Evolutionary conservation across 495 filamentous ascomycete species (phyloP).

Genomic region (Daldinia decipiens): DNA sequence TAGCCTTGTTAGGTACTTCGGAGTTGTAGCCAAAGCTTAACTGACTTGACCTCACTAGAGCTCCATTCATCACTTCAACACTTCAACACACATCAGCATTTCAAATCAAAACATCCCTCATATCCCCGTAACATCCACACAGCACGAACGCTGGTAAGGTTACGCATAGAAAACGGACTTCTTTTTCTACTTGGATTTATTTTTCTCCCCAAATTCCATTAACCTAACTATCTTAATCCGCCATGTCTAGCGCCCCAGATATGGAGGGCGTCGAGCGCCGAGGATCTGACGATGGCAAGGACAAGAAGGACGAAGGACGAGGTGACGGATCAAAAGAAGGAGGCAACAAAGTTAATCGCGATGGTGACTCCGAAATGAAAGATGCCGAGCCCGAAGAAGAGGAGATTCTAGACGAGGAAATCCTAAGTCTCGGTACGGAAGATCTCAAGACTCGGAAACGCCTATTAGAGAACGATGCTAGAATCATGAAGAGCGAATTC

Average conservation of each 20-base stretch:
- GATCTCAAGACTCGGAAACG: conserved; percentile 89
- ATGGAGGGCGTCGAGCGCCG: conserved; percentile 77
- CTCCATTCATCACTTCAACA: conserved; percentile 31
- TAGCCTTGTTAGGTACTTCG: conserved; percentile 23
- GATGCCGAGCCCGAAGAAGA: conserved; percentile 77
- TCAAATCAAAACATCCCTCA: conserved; percentile 13
- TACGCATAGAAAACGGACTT: neutral
- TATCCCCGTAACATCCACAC: neutral
- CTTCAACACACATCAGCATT: conserved; percentile 36
- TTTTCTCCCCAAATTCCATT: neutral
- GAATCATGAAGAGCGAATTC: conserved; percentile 98
- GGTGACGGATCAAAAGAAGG: conserved; percentile 69
- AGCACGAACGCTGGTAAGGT: neutral
- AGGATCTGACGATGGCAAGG: conserved; percentile 68
- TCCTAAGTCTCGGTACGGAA: conserved; percentile 86
- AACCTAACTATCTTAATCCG: conserved; percentile 4
- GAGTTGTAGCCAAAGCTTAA: conserved; percentile 15
- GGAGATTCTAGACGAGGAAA: conserved; percentile 88
- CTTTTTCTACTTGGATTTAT: neutral
- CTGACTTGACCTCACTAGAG: conserved; percentile 18
- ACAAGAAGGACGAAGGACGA: conserved; percentile 77
- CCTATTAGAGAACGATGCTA: conserved; percentile 93
- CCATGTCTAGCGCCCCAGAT: conserved; percentile 89
- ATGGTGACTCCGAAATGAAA: conserved; percentile 91
- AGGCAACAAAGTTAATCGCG: conserved; percentile 67